Evolutionary conservation across 1,139 yeast species (phyloP), one percentile per base, ranked within the genome.

Genomic region (Hemisphaericaspora lyxosophila): DNA sequence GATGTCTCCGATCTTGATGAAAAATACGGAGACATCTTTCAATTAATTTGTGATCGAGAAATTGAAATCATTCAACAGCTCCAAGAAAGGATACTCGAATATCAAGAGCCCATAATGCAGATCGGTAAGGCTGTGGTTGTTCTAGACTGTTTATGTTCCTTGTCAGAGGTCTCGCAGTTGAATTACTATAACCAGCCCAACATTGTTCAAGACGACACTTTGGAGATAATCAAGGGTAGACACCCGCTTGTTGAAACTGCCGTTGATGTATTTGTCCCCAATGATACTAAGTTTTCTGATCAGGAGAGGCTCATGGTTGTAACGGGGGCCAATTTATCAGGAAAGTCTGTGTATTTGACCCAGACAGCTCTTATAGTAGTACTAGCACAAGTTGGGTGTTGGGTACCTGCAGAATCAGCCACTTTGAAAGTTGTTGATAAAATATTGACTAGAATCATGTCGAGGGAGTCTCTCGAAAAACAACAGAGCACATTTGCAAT

Each of bases 291-390:
- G 2, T 37, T 68, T 5, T 43, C 43, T 9, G 27, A 20, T 5
- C 31, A 31, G 16, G 39, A 33, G 33, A 32, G 23, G 26, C 34
- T 48, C 9, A 45, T 59, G 47, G 52, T 75, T 0, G 48, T 75
- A 0, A 72, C 79, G 0, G 80, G 80, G 0, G 78, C 80, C 0
- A 74, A 75, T 48, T 67, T 67, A 40, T 75, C 80, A 4, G 80
- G 80, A 0, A 75, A 75, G 47, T 68, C 79, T 0, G 74, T 75
- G 0, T 67, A 64, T 38, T 48, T 75, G 14, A 53, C 66, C 0
- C 78, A 71, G 39, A 54, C 63, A 28, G 80, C 77, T 0, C 46
- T 73, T 26, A 62, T 70, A 14, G 67, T 69, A 2, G 63, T 59
- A 36, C 43, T 75, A 35, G 67, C 78, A 0, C 80, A 75, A 35